phyloP scores from a whole-genome alignment of 1,284 basidiomycete genomes.

The Cryptococcus floricola region DNA sequence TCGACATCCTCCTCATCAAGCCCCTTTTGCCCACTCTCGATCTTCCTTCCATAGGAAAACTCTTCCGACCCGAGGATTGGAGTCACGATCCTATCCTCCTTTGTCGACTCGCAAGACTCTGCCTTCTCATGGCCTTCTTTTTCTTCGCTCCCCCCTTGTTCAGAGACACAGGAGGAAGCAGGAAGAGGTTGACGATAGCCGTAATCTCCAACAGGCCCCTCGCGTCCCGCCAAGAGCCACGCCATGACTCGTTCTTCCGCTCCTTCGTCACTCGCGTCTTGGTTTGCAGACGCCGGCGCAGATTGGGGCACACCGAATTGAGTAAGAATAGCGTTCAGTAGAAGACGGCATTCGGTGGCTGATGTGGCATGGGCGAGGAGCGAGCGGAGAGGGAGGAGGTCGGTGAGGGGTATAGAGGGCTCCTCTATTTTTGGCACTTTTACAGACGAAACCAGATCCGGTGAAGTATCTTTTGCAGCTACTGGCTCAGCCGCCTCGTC shows the following conservation, averaged over 20 bases:
- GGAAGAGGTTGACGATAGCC: not conserved
- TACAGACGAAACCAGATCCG: no score
- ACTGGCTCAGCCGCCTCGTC: no score
- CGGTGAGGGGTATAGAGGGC: constrained; percentile 1
- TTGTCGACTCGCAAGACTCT: no score
- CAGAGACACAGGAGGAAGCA: not conserved
- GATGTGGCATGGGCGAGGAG: constrained; percentile 67
- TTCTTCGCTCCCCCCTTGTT: no score
- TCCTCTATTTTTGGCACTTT: no score
- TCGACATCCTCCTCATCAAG: no score
- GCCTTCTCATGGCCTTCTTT: no score
- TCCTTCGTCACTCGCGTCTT: not conserved
- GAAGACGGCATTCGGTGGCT: constrained; percentile 75
- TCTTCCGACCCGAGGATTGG: no score
- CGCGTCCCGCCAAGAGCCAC: constrained; percentile 37
- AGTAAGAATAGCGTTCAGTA: constrained; percentile 73
- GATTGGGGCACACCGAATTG: constrained; percentile 54
- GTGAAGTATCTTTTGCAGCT: no score
- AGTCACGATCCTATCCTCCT: no score
- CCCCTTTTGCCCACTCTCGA: no score
- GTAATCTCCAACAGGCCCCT: constrained; percentile 24
- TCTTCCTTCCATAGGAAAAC: no score
- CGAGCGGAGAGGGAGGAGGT: constrained; percentile 63
- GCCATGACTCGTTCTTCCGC: constrained; percentile 34
- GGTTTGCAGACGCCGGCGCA: not conserved